Evolutionary conservation across 1,139 yeast species (phyloP), one percentile per base, ranked within the genome.

Genomic region (Debaryomyces sp.): DNA sequence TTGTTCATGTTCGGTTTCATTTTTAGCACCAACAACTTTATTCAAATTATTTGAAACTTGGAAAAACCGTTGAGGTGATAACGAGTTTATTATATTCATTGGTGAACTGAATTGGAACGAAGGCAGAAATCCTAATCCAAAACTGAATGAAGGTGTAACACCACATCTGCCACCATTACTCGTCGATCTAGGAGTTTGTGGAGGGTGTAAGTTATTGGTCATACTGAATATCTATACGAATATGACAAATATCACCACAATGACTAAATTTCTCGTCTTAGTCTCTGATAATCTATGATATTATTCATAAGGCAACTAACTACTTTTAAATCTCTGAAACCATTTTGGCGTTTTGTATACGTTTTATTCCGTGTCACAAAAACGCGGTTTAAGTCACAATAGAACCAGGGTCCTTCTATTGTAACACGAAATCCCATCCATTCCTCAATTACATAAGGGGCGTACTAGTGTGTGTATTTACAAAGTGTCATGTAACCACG

Each of bases 51-150:
- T 61, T 5, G 67, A 57, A 8, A 53, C 58, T 49, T 65, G 68
- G 50, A 73, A 64, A 49, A 72, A 66, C 44, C 69, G 58, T 47
- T 68, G 74, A 1, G 79, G 78, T n/a, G 78, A 71, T 12, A 70
- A 60, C 3, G 68, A 54, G 46, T 61, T 58, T 29, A 68, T 57
- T 39, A 62, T 34, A 46, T 60, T 63, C 43, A 69, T 49, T 1
- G 80, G 78, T 4, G 78, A 68, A 46, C 67, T 64, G 54, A 75
- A 71, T 43, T 67, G 71, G 56, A 75, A 73, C 6, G 77, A 70
- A 4, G 80, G 80, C 76, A 71, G 77, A 52, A 75, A 73, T 39
- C 71, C 73, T 32, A 75, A 55, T 5, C 78, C 77, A 54, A 75
- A 73, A 34, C 73, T 64, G 55, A 70, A 73, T 6, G 75, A 64